Evolutionary conservation across 768 basidiomycete species (phyloP), one percentile per base, ranked within the genome.

Genomic region (Trametes meyenii): DNA sequence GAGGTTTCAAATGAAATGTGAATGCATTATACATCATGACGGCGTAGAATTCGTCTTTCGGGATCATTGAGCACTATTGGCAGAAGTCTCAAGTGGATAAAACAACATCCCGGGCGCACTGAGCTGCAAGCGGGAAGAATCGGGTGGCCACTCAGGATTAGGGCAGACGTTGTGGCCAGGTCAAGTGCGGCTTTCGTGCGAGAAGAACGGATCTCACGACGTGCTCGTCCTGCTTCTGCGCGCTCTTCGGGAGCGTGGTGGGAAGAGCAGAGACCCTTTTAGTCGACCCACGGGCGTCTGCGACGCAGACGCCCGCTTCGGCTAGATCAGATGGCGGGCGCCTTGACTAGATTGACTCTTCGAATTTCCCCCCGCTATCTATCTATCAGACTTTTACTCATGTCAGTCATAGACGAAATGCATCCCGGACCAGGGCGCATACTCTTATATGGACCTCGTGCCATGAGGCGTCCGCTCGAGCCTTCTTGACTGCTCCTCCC

Each of bases 401-500:
- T 33, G 29, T 33, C 29, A 33, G 29, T 33, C 29, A 33, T 33
- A 8, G 29, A 8, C 29, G 45, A n/a, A n/a, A n/a, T n/a, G n/a
- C 42, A 26, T 24, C 7, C 29, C 33, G 38, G 17, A 11, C 35
- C 23, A 14, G 24, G 38, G 50, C 52, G 52, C 40, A 60, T 38
- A 60, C 36, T 35, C n/a, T 36, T 29, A n/a, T 13, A 21, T 14
- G 17, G 17, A 36, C 58, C 51, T 35, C 29, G 48, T 17, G 48
- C 13, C 48, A 6, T 39, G 51, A n/a, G 58, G 42, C 49, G 14
- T 4, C 10, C 19, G 7, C 26, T 50, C 55, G 55, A 51, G 58
- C 42, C 51, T 29, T 60, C 21, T 51, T 53, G 58, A 46, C 50
- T 38, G 42, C 50, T 45, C 52, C 49, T 38, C 58, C 50, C 44